These are phyloP conservation scores for Backusella sp. DNA, from an alignment of 192 early-diverging fungal species.

Conservation along the genomic window DNA sequence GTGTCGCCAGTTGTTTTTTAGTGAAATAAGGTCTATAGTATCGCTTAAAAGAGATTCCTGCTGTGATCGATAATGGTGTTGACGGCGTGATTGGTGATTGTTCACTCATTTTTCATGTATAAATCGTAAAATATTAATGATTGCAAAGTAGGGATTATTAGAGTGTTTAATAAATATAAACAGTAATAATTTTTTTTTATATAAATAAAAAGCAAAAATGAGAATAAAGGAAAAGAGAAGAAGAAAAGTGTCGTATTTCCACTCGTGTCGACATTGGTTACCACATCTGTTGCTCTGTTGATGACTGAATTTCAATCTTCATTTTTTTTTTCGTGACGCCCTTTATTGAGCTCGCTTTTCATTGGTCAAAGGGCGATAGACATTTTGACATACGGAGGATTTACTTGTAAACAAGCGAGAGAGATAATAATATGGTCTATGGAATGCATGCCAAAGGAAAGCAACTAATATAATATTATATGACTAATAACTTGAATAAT, in stretches of 20 bases:
- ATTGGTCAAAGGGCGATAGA: not conserved
- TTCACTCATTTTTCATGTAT: slow-evolving; percentile 16
- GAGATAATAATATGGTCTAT: no score
- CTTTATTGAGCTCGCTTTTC: not conserved
- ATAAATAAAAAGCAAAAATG: not conserved
- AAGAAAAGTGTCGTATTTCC: not conserved
- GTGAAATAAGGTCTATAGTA: slow-evolving; percentile 25
- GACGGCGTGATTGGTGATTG: slow-evolving; percentile 15
- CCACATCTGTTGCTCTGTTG: not conserved
- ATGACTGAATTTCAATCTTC: not conserved
- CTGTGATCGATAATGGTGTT: slow-evolving; percentile 19
- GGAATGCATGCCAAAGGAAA: no score
- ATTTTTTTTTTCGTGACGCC: not conserved
- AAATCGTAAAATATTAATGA: not conserved
- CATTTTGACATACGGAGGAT: not conserved
- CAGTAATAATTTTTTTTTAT: not conserved
- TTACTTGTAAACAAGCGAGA: not conserved
- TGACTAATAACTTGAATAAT: not conserved
- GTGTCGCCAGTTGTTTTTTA: slow-evolving; percentile 24
- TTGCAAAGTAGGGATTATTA: not conserved
- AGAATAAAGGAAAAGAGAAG: not conserved
- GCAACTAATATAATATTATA: no score
- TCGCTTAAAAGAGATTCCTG: slow-evolving; percentile 18
- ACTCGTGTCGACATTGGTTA: not conserved
- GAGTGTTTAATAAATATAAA: no score